Evolutionary conservation across 495 filamentous ascomycete species (phyloP), one percentile per base, ranked within the genome.

Genomic region (Cenococcum geophilum): DNA sequence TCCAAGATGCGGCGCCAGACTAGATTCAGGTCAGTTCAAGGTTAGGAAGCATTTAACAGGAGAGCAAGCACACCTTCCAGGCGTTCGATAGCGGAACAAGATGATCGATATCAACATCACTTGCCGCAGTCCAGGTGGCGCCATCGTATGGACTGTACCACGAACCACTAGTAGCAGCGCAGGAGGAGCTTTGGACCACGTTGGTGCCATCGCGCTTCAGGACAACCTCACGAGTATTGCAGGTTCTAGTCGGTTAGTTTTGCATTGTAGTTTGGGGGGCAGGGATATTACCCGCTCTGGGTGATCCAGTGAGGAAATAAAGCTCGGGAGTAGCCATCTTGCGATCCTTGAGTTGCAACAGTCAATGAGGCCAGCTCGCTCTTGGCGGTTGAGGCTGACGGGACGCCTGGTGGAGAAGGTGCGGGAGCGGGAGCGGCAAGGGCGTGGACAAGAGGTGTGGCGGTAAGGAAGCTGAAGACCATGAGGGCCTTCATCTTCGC

Each of bases 21-120:
- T 79, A 59, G 14, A 37, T 9, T 22, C 34, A 22, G 6, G 20
- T 37, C 10, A 20, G 1, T 52, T 40, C 42, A 49, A 20, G 6
- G 22, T 56, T 8, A 45, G 12, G 14, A 40, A 48, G 8, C 4
- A 5, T 4, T 22, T 5, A 25, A 34, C 1, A 12, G 8, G 36
- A 21, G 42, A n/a, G 27, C 20, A 27, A 59, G 66, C 75, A 42
- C 61, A 86, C 82, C 67, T 84, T 83, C 87, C 87, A 91, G 8
- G 87, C 86, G 69, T 89, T 86, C 65, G 82, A 82, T 47, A 91
- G 67, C 0, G 87, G 87, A 16, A 91, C 86, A 69, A 91, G 74
- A 71, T 91, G 87, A 67, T 91, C 87, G 58, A 91, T 89, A 64
- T 89, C 84, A 1, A 91, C 61, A 70, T 89, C 86, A 8, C 78